Evolutionary conservation across 306 rosid species (phyloP).

Genomic region (Prunus davidiana): DNA sequence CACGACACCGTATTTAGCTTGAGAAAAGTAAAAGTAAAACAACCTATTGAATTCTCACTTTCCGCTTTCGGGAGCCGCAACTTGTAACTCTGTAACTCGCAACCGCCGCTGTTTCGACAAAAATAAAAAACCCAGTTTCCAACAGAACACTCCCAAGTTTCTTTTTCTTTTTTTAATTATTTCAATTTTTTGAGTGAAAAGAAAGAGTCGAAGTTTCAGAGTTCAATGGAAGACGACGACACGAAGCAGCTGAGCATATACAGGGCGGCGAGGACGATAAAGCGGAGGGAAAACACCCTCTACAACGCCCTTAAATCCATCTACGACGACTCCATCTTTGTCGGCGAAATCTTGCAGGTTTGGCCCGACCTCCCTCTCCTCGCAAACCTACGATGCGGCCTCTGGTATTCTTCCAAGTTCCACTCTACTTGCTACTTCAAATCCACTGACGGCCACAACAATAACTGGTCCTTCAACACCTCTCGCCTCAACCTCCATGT

Average conservation of each 20-base stretch:
- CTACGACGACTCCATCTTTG: slow-evolving; percentile 75
- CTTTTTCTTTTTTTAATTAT: fast-evolving
- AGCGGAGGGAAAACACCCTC: slow-evolving; percentile 60
- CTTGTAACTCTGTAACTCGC: too few relatives aligned
- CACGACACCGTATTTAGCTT: too few relatives aligned
- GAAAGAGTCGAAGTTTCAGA: background rate
- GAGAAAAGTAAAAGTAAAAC: too few relatives aligned
- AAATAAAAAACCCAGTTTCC: too few relatives aligned
- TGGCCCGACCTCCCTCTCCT: slow-evolving; percentile 94
- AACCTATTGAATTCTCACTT: background rate
- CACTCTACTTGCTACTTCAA: slow-evolving; percentile 86
- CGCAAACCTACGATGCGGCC: slow-evolving; percentile 88
- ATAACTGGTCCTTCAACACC: slow-evolving; percentile 79
- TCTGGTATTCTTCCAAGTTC: slow-evolving; percentile 72
- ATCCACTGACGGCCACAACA: slow-evolving; percentile 94
- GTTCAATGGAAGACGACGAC: slow-evolving; percentile 37
- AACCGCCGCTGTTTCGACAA: too few relatives aligned
- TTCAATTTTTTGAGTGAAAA: too few relatives aligned
- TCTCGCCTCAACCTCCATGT: slow-evolving; percentile 89
- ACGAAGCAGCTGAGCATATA: slow-evolving; percentile 54
- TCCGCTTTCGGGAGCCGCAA: background rate
- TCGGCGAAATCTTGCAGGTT: slow-evolving; percentile 66
- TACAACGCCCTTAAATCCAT: slow-evolving; percentile 86
- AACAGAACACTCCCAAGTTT: too few relatives aligned
- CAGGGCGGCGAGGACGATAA: slow-evolving; percentile 71